Evolutionary conservation across 106 monocot species (phyloP).

Genomic region (Dactylorhiza incarnata): DNA sequence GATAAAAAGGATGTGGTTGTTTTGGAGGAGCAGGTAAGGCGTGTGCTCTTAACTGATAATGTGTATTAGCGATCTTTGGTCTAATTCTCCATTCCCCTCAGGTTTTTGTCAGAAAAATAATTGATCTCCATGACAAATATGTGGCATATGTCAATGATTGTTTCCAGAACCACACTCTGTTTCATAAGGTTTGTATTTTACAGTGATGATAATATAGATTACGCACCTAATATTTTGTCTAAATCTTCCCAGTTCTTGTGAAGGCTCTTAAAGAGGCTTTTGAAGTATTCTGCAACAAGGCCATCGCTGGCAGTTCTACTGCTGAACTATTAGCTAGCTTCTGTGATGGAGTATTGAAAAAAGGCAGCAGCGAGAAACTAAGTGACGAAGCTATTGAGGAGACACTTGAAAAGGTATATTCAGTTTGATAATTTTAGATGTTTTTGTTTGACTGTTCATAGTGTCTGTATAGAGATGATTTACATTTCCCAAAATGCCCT

Average conservation of each 20-base stretch:
- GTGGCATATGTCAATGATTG: conserved; percentile 56
- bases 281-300: conserved; percentile 71
- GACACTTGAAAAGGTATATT: conserved; percentile 55
- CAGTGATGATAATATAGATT: neutral
- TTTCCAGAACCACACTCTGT: conserved; percentile 64
- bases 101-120: conserved; percentile 72
- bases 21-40: conserved; percentile 49
- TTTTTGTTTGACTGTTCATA: neutral
- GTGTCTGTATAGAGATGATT: neutral
- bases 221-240: neutral
- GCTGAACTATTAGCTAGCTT: conserved; percentile 66
- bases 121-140: conserved; percentile 75
- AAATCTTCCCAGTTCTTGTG: neutral
- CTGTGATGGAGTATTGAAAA: conserved; percentile 65
- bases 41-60: neutral
- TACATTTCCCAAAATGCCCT: no score
- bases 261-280: conserved; percentile 72
- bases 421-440: neutral
- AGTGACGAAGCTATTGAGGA: conserved; percentile 75
- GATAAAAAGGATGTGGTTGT: conserved; percentile 56
- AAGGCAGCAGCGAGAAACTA: conserved; percentile 65
- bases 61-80: neutral
- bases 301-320: conserved; percentile 57
- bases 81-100: neutral
- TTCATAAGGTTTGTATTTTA: conserved; percentile 48